Evolutionary conservation across 768 basidiomycete species (phyloP), one percentile per base, ranked within the genome.

Genomic region (Suillus placidus): DNA sequence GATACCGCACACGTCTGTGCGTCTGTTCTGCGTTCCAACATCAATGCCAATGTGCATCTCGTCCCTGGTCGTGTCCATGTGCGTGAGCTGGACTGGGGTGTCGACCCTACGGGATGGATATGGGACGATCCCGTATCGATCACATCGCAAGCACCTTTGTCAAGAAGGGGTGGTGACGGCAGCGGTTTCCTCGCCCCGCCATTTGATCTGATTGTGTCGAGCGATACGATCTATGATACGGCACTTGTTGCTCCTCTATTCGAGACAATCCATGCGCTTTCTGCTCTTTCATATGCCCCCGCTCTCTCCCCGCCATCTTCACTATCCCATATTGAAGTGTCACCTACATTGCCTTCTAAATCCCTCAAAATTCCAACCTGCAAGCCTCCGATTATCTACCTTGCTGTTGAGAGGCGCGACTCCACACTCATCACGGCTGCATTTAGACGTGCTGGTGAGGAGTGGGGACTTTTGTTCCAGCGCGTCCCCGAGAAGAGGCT

Each of bases 351-450:
- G 0, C 34, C 54, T 37, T 23, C 26, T 30, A 30, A 8, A 60
- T 60, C 40, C 26, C 18, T 18, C 20, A 12, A 12, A 38, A 26
- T 9, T 38, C 37, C 16, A 38, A 38, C 16, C 18, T 12, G 18
- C 23, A 72, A 62, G 16, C 43, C 67, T 1, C 69, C 68, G 3
- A 47, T 67, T 26, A 38, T 75, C 4, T 57, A 87, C 85, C 71
- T 76, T 90, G 62, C 91, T 54, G 78, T 97, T 34, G 94, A 97
- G 75, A 83, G 88, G 8, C 86, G 94, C 9, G 95, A 96, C 75
- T 85, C 93, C 0, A 71, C 68, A 0, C 78, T 95, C 47, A 82
- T 92, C 54, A 85, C 89, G 61, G 67, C 63, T 23, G 84, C 91
- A 8, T 79, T 96, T 37, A 71, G 80, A 20, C 79, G 85, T 43